Evolutionary conservation across 108 stramenopile species (phyloP).

Genomic region (Seminavis robusta): DNA sequence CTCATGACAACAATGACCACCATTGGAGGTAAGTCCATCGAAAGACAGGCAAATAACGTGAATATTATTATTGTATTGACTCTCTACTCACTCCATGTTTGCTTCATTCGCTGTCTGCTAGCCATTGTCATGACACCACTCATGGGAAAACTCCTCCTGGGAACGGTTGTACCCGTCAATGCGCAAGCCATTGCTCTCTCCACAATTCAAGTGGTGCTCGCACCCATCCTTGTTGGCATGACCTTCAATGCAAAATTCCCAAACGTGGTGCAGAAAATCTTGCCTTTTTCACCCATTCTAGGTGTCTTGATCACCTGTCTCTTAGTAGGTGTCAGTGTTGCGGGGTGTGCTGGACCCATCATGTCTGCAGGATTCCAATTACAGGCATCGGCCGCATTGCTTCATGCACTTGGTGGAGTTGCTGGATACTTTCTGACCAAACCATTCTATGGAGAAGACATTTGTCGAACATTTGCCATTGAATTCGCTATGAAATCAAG

Average conservation of each 20-base stretch:
- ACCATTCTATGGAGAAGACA: slow-evolving; percentile 44
- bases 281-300: slow-evolving; percentile 49
- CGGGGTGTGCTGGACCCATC: slow-evolving; percentile 27
- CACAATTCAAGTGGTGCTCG: slow-evolving; percentile 51
- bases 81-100: too few species aligned
- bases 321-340: slow-evolving; percentile 51
- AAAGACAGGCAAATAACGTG: background rate
- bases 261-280: slow-evolving; percentile 28
- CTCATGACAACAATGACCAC: slow-evolving; percentile 68
- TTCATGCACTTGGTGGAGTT: background rate
- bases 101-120: background rate
- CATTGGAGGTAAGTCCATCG: slow-evolving; percentile 15
- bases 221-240: slow-evolving; percentile 60
- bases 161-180: slow-evolving; percentile 57
- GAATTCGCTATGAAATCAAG: slow-evolving; percentile 63
- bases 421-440: slow-evolving; percentile 15
- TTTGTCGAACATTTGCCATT: slow-evolving; percentile 59
- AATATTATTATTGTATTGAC: background rate
- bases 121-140: slow-evolving; percentile 63
- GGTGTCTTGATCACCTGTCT: slow-evolving; percentile 51
- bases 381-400: slow-evolving; percentile 15
- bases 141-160: slow-evolving; percentile 48
- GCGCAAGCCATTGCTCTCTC: slow-evolving; percentile 55
- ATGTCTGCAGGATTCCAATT: slow-evolving; percentile 25
- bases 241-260: slow-evolving; percentile 41